These are phyloP conservation scores for Eucalyptus cladocalyx DNA, from an alignment of 345 rosid genomes.

Conservation along the genomic window DNA sequence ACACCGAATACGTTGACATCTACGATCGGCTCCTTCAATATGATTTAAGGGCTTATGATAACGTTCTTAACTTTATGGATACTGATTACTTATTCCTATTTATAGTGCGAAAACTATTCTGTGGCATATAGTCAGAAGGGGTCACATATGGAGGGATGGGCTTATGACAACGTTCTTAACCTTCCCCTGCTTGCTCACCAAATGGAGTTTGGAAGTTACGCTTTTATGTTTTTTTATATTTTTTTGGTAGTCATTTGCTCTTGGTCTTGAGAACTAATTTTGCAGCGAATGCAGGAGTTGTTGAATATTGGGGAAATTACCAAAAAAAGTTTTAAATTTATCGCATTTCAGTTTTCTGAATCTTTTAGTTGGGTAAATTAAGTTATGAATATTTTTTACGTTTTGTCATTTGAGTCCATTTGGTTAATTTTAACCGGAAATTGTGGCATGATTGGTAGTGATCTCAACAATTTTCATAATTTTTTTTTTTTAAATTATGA, in stretches of 20 bases:
- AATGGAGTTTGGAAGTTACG: not conserved
- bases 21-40: not conserved
- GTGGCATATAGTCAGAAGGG: not conserved
- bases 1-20: not conserved
- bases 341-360: too few species aligned
- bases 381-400: too few species aligned
- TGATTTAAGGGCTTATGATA: not conserved
- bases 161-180: not conserved
- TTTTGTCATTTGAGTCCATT: accelerated
- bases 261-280: not conserved
- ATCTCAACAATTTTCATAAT: too few species aligned
- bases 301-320: too few species aligned
- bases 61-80: not conserved
- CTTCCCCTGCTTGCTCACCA: not conserved
- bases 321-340: too few species aligned
- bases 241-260: not conserved
- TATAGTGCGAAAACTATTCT: not conserved
- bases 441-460: accelerated
- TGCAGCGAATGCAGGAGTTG: not conserved
- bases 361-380: too few species aligned
- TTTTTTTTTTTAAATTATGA: too few species aligned
- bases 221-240: not conserved
- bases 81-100: not conserved
- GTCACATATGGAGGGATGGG: not conserved
- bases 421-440: too few species aligned